phyloP scores from a whole-genome alignment of 495 filamentous ascomycete species.

The Pseudotulostoma volvatum region DNA sequence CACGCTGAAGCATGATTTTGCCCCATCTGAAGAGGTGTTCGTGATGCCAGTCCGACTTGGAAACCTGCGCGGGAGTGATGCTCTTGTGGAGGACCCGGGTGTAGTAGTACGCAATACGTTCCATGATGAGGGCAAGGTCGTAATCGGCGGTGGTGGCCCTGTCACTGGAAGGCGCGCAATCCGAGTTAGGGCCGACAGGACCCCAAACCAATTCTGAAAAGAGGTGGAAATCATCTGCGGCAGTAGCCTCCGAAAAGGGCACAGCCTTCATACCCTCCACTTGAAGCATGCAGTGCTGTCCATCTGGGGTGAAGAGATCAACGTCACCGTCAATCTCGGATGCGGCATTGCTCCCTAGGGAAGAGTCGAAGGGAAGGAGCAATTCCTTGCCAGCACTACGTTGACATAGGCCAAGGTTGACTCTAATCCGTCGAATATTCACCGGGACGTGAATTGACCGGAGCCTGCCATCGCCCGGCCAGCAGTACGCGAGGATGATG shows the following conservation, averaged over 20 bases:
- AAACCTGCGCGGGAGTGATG: slow-evolving; percentile 5
- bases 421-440: slow-evolving; percentile 28
- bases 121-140: slow-evolving; percentile 6
- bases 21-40: slow-evolving; percentile 6
- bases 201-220: not conserved
- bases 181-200: not conserved
- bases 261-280: not conserved
- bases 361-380: not conserved
- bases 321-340: not conserved
- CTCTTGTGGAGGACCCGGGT: slow-evolving; percentile 5
- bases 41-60: not conserved
- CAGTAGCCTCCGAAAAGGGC: not conserved
- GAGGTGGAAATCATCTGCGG: not conserved
- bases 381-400: not conserved
- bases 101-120: slow-evolving; percentile 15
- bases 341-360: not conserved
- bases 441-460: slow-evolving; percentile 10
- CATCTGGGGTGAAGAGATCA: not conserved
- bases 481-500: slow-evolving; percentile 23
- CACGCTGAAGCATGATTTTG: slow-evolving; percentile 1
- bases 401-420: slow-evolving; percentile 27
- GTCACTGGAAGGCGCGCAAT: not conserved
- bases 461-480: slow-evolving; percentile 18
- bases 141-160: slow-evolving; percentile 1
- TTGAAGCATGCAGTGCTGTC: not conserved